Conservation (phyloP, 192 early-diverging fungal species). For the Diversispora epigaea region DNA sequence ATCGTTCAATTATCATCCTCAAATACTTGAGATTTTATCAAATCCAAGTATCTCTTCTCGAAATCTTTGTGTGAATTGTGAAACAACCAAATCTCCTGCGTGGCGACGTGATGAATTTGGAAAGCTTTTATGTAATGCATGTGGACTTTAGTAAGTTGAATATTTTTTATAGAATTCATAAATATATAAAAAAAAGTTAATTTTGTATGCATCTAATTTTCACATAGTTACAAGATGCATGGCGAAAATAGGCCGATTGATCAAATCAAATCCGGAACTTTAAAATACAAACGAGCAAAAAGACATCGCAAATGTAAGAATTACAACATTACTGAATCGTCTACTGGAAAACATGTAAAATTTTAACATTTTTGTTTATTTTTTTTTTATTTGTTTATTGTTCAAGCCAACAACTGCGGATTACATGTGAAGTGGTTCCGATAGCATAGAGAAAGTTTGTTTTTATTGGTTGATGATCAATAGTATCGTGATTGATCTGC, state of each 20-base stretch:
- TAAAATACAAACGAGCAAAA: background rate
- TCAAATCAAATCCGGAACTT: background rate
- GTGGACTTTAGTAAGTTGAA: conserved; percentile 75
- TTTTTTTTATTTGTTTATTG: no score
- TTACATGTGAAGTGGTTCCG: no score
- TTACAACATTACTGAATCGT: background rate
- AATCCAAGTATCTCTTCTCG: background rate
- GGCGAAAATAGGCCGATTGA: background rate
- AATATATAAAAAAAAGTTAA: background rate
- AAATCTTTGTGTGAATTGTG: conserved; percentile 66
- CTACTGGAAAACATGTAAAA: background rate
- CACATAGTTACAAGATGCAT: background rate
- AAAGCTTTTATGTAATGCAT: conserved; percentile 85
- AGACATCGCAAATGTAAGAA: background rate
- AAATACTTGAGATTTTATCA: conserved; percentile 3
- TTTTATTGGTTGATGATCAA: no score
- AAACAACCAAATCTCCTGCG: conserved; percentile 64
- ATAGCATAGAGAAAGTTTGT: no score
- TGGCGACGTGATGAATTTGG: conserved; percentile 73
- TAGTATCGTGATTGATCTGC: no score
- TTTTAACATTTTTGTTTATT: no score
- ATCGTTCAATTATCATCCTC: background rate
- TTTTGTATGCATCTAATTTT: background rate
- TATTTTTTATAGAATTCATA: background rate
- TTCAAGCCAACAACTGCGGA: no score